Conservation (phyloP, 768 basidiomycete species). For the Mycena latifolia region DNA sequence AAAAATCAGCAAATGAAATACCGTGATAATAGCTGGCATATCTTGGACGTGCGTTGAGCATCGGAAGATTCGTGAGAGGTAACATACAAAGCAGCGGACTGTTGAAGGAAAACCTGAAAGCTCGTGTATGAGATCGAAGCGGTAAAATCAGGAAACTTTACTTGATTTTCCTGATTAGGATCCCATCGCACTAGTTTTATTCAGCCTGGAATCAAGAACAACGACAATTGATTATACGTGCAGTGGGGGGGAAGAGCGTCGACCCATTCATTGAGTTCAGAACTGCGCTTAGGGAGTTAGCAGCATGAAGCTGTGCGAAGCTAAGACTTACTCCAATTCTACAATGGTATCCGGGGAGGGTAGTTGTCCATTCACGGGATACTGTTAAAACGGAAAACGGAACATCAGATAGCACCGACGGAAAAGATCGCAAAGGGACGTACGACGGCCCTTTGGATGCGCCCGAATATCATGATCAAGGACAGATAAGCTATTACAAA, state of each 20-base stretch:
- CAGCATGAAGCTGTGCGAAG: background rate
- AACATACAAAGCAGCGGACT: too few species aligned
- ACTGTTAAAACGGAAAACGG: constrained; percentile 5
- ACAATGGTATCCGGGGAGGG: constrained; percentile 1
- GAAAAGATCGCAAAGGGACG: too few species aligned
- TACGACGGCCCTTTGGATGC: constrained; percentile 25
- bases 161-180: background rate
- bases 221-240: constrained; percentile 5
- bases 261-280: too few species aligned
- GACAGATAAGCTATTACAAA: constrained; percentile 2
- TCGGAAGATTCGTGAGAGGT: background rate
- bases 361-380: constrained; percentile 6
- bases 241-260: constrained; percentile 12
- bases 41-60: background rate
- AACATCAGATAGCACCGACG: too few species aligned
- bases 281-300: background rate
- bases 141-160: background rate
- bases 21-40: constrained; percentile 33
- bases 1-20: constrained; percentile 41
- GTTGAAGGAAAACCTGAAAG: constrained; percentile 24
- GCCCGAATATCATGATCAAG: constrained; percentile 13
- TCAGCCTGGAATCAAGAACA: background rate
- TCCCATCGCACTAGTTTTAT: background rate
- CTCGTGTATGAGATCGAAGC: background rate
- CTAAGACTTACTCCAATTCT: constrained; percentile 17